A percentile compares a stretch with the other conserved stretches of the same genome.
These are phyloP conservation scores for Penicillium freii DNA, from an alignment of 2,329 filamentous ascomycete genomes.

Conservation along the genomic window DNA sequence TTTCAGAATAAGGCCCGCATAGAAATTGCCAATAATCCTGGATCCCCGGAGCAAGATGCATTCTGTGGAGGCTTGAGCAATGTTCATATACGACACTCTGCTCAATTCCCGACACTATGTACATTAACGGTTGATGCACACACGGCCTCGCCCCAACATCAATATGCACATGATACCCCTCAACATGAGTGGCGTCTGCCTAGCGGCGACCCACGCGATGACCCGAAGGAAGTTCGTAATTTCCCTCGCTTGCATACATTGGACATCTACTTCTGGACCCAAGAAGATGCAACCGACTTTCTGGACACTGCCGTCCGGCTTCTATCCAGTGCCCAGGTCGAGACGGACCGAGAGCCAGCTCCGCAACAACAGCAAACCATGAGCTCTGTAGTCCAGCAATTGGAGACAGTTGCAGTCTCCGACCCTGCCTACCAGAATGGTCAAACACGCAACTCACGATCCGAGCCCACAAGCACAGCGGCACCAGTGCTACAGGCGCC, in stretches of 20 bases:
- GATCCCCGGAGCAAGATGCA: slow-evolving; percentile 62
- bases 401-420: slow-evolving; percentile 61
- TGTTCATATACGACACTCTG: slow-evolving; percentile 55
- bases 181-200: slow-evolving; percentile 58
- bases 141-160: slow-evolving; percentile 25
- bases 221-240: slow-evolving; percentile 53
- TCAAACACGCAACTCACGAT: slow-evolving; percentile 41
- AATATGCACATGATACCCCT: slow-evolving; percentile 26
- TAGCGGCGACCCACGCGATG: slow-evolving; percentile 51
- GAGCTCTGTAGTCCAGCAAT: slow-evolving; percentile 62
- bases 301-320: slow-evolving; percentile 45
- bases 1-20: slow-evolving; percentile 54
- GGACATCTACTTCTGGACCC: slow-evolving; percentile 64
- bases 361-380: slow-evolving; percentile 42
- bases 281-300: slow-evolving; percentile 57
- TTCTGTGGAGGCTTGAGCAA: slow-evolving; percentile 58
- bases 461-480: slow-evolving; percentile 24
- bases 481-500: slow-evolving; percentile 19
- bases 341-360: slow-evolving; percentile 48
- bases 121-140: slow-evolving; percentile 55
- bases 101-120: slow-evolving; percentile 59
- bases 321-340: slow-evolving; percentile 44
- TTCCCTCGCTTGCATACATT: slow-evolving; percentile 57
- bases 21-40: slow-evolving; percentile 64
- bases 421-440: slow-evolving; percentile 49